Base-by-base conservation (phyloP, 2,329 filamentous ascomycete species). In the Arthrobotrys sphaeroides region DNA sequence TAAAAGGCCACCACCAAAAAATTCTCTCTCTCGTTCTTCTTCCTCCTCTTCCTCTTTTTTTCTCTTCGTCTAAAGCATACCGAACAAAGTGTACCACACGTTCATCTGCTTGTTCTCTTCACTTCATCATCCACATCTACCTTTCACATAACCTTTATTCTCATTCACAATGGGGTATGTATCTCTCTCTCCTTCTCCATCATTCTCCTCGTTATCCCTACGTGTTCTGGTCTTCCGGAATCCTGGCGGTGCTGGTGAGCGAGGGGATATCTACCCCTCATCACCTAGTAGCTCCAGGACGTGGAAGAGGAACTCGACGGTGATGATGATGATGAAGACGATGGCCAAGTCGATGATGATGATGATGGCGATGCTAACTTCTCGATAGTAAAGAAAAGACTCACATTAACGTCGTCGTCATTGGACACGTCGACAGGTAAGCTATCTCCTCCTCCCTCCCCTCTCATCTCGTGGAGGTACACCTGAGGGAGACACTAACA, bases 371-470 rank as follows among this genome's bases (percentile, higher is more conserved):
- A 47, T 20, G 42, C 68, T 73, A 43, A 73, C 68, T 24, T 18
- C 47, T 77, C 22, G 31, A 82, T 83, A 94, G 94, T 92, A 98
- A 97, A 83, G 92, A 94, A 80, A 96, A 96, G 91, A 87, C 85
- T 86, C 94, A 98, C 86, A 93, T 98, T 87, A 76, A 76, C 59
- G 91, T 97, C 86, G 93, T 97, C 87, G 93, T 97, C 86, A 96
- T 96, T 89, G 93, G 78, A 70, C 79, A 80, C 77, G 78, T 80
- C 79, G 78, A 80, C 47, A 73, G 69, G 69, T 73, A 73, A 66
- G 60, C 68, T 60, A n/a, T 42, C 38, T 33, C 16, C 20, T 24
- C 31, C 33, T 45, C 42, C 18, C 28, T 28, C 36, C 24, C 47
- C 43, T 47, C 28, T 22, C 53, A 22, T 40, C 45, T 57, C 40